Conservation (phyloP, 106 monocot genomes). For the Dioscorea dumetorum region DNA sequence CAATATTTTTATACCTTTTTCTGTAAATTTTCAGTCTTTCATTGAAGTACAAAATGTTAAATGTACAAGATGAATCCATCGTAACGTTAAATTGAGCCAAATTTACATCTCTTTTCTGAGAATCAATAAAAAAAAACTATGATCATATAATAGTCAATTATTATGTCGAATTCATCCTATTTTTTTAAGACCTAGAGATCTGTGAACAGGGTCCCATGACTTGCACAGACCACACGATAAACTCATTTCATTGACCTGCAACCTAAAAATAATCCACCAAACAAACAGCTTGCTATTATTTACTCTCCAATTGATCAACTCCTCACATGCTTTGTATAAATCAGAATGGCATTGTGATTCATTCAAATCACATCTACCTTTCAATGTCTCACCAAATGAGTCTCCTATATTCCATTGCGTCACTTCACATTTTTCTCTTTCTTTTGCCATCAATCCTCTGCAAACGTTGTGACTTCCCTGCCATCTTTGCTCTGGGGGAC, state of each 20-base stretch:
- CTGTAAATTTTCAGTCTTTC: background rate
- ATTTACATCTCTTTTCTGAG: too few relatives aligned
- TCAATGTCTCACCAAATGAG: constrained; percentile 15
- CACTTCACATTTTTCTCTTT: background rate
- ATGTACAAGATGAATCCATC: too few relatives aligned
- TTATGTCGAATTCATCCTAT: too few relatives aligned
- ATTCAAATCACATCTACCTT: constrained; percentile 15
- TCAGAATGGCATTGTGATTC: background rate
- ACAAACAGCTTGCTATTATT: background rate
- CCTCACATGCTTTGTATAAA: too few relatives aligned
- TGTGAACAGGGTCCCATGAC: background rate
- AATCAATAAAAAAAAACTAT: too few relatives aligned
- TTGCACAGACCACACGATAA: constrained; percentile 9
- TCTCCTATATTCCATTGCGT: constrained; percentile 3
- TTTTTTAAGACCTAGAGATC: too few relatives aligned
- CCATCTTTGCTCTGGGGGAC: constrained; percentile 51
- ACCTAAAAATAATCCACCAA: constrained; percentile 32
- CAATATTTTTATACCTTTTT: background rate
- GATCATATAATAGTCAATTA: too few relatives aligned
- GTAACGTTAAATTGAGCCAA: too few relatives aligned
- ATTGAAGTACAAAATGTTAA: background rate
- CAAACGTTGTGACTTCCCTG: constrained; percentile 25
- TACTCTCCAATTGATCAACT: background rate
- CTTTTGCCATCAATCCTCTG: constrained; percentile 2
- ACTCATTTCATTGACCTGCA: constrained; percentile 44